Evolutionary conservation across 768 basidiomycete genomes (phyloP), one percentile per base, ranked within the genome.

Genomic region (Mycena floridula): DNA sequence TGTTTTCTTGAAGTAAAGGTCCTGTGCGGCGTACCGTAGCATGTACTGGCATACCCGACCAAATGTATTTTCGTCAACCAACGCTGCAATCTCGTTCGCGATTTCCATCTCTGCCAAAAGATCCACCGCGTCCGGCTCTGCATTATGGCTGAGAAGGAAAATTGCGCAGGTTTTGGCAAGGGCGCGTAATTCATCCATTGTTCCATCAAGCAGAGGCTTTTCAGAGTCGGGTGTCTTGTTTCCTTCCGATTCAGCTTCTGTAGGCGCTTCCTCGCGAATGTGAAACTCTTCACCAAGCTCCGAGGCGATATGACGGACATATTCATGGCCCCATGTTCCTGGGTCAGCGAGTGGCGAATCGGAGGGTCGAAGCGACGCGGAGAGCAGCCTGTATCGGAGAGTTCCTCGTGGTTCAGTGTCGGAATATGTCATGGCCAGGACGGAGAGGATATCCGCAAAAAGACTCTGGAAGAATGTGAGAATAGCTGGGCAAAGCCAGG

Each of bases 261-360:
- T 40, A 25, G 47, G 54, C n/a, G 51, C 52, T 27, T 62, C 62
- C 22, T 73, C 80, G n/a, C 89, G 82, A 39, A 71, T 59, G 21
- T 70, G 77, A 59, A 84, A 98, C 59, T 98, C 96, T 59, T 97
- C 90, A 5, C 93, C 93, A 7, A 99, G 82, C 59, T 99, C 96
- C 2, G 95, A 85, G 9, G 96, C 90, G 37, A 99, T 78, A 60
- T 99, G 95, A 25, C 95, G 84, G 43, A 98, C 90, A 58, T 99
- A 99, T 71, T 99, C 96, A 60, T 99, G 94, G 3, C 96, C 96
- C 96, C 96, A 99, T 25, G 82, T 76, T n/a, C 95, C 94, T 0
- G 96, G 94, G 52, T 92, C 89, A 3, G 85, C 74, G 18, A 89
- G 77, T 3, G 81, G 78, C 2, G 85, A 78, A 30, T 79, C 72